phyloP scores from a whole-genome alignment of 192 early-diverging fungal species.

The Podochytrium sp. region DNA sequence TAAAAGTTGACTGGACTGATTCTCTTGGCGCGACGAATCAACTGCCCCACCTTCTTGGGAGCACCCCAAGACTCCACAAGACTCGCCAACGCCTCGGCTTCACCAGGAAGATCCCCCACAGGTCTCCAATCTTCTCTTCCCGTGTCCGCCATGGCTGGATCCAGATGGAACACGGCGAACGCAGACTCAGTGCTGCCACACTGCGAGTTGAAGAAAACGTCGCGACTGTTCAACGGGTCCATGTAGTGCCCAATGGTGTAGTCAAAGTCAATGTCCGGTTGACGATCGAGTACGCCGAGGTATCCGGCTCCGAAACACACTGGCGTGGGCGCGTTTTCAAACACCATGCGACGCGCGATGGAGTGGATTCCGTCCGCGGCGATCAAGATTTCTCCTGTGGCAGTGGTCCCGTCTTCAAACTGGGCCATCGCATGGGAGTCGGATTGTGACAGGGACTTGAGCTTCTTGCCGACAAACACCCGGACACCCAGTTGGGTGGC shows the following conservation, averaged over 20 bases:
- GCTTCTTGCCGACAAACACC: background rate
- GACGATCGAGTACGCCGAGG: background rate
- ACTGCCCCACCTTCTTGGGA: background rate
- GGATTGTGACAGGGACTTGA: background rate
- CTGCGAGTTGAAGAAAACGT: background rate
- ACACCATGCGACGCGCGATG: conserved; percentile 11
- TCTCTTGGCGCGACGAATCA: background rate
- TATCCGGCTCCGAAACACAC: background rate
- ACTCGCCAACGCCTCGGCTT: background rate
- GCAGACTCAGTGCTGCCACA: background rate
- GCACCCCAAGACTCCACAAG: background rate
- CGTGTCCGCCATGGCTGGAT: background rate
- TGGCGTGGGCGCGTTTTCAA: conserved; percentile 34
- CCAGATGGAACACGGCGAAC: background rate
- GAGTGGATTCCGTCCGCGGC: conserved; percentile 27
- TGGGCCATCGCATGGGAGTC: background rate
- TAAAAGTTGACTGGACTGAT: background rate
- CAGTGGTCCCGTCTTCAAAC: conserved; percentile 20
- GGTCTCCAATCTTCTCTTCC: background rate
- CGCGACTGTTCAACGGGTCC: background rate
- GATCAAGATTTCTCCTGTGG: conserved; percentile 16
- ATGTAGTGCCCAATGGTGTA: background rate
- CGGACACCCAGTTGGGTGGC: background rate
- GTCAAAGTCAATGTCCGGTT: background rate
- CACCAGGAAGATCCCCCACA: background rate